Base-by-base conservation (phyloP, 176 grass and related monocot species). In the Musa beccarii region DNA sequence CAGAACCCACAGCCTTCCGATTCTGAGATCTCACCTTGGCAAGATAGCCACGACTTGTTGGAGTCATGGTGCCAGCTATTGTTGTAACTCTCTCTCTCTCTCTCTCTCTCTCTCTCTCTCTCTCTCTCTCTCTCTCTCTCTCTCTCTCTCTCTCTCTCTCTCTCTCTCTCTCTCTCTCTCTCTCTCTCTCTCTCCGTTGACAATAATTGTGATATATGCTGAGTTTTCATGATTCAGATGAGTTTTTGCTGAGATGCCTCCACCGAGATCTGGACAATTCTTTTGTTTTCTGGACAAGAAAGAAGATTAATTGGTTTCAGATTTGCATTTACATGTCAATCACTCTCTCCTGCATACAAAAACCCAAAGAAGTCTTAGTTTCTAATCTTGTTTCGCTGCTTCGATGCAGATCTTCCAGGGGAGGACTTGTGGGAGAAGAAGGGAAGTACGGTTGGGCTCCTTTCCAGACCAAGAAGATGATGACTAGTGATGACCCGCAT, bases 21-120 rank as follows among this genome's bases (percentile, higher is more conserved):
- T 56, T 17, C 62, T 26, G 74, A 64, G 54, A 75, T 12, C 34
- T 43, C 34, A 5, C 22, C 78, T 51, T 87, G 28, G 62, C 89
- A 57, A 13, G 88, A 86, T 54, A 78, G 29, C 81, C 82, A 66
- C 72, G 86, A 72, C 2, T 67, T 92, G 56, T 73, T 85, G 16
- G 92, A 92, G 59, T 88, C 92, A 75, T 92, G 85, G 85, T 92
- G 92, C 76, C 92, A 96, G 69, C 87, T 96, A 16, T 73, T 96
- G 23, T 73, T 90, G 92, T 92, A 85, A 87, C 69, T 71, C 74
- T 74, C 71, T 83, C 57, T 81, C 15, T 63, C 68, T 63, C 49
- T 83, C 71, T 80, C 22, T 43, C 34, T 43, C 34, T 43, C 29
- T 29, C 28, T 29, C 57, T 72, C n/a, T 14, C 29, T 11, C 16